Conservation (phyloP, 805 yeast species). For the Yamadazyma olivae region DNA sequence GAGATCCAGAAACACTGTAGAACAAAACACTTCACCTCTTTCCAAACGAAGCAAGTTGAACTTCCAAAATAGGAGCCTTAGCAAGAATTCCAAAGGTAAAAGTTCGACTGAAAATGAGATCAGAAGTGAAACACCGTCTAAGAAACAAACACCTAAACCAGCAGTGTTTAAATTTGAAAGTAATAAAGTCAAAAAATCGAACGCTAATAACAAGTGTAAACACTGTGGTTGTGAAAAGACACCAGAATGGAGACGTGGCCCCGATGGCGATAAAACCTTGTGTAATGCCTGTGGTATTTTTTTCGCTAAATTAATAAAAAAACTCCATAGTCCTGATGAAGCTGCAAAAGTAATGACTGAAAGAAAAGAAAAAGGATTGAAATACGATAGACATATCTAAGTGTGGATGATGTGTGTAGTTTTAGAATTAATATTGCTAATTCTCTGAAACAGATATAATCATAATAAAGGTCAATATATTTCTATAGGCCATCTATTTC, state of each 20-base stretch:
- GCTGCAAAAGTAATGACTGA: conserved; percentile 36
- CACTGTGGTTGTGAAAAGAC: conserved; percentile 77
- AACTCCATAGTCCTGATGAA: conserved; percentile 34
- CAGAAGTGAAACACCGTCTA: background rate
- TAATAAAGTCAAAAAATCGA: conserved; percentile 1
- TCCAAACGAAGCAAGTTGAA: too few relatives aligned
- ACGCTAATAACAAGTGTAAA: conserved; percentile 12
- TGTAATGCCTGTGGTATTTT: conserved; percentile 93
- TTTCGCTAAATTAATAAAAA: conserved; percentile 57
- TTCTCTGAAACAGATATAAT: too few relatives aligned
- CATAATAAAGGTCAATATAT: too few relatives aligned
- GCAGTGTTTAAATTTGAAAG: conserved; percentile 5
- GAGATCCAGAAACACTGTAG: background rate
- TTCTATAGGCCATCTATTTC: too few relatives aligned
- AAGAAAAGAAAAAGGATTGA: conserved; percentile 14
- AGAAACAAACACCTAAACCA: background rate
- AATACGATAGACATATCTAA: conserved; percentile 17
- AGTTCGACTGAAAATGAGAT: background rate
- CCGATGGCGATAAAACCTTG: conserved; percentile 73
- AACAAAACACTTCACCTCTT: background rate
- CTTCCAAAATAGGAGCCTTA: background rate
- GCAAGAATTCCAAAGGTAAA: background rate
- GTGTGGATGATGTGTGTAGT: too few relatives aligned
- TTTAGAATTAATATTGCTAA: too few relatives aligned
- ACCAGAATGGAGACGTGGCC: conserved; percentile 95